These are phyloP conservation scores for Aspergillus ostianus DNA, from an alignment of 495 filamentous ascomycete species.

Conservation along the genomic window DNA sequence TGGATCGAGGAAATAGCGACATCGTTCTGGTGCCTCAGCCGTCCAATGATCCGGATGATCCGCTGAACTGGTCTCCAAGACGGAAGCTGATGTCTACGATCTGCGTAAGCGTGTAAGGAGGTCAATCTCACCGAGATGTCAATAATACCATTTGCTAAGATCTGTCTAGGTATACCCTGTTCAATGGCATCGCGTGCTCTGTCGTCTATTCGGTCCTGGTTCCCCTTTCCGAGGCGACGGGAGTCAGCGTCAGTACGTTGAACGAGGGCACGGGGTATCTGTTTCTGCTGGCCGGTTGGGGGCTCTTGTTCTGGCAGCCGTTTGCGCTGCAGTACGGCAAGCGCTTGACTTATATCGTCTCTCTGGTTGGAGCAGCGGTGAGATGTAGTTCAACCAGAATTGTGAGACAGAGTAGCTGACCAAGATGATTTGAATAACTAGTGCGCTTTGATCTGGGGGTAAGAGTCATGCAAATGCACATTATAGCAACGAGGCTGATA, in stretches of 20 bases:
- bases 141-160: background rate
- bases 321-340: constrained; percentile 66
- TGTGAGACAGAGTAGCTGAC: background rate
- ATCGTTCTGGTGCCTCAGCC: constrained; percentile 61
- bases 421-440: constrained; percentile 10
- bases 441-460: constrained; percentile 44
- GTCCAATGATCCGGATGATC: constrained; percentile 58
- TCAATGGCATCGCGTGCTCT: constrained; percentile 57
- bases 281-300: constrained; percentile 63
- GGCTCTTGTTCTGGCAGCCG: constrained; percentile 67
- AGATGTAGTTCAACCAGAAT: constrained; percentile 8
- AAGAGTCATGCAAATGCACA: constrained; percentile 12
- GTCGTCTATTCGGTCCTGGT: constrained; percentile 62
- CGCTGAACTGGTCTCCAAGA: constrained; percentile 58
- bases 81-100: constrained; percentile 54
- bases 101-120: constrained; percentile 43
- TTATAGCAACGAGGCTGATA: constrained; percentile 2
- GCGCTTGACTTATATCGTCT: constrained; percentile 60
- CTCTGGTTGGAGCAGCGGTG: constrained; percentile 53
- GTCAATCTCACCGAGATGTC: background rate
- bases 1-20: constrained; percentile 40
- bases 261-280: constrained; percentile 65
- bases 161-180: constrained; percentile 53
- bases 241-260: constrained; percentile 50
- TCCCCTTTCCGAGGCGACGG: constrained; percentile 55